These are phyloP conservation scores for Trametes hirsuta DNA, from an alignment of 1,284 basidiomycete genomes.

Conservation along the genomic window DNA sequence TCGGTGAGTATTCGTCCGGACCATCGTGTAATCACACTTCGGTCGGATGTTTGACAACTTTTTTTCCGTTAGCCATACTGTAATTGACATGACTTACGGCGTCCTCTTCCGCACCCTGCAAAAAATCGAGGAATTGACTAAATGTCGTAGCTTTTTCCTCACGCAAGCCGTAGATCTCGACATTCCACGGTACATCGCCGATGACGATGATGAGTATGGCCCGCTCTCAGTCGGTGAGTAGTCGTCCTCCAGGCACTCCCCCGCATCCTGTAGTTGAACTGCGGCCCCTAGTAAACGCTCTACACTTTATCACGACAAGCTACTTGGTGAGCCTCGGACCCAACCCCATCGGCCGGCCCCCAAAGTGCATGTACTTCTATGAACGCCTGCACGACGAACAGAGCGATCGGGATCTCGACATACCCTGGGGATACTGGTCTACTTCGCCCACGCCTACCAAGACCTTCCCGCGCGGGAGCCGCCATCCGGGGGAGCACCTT, in stretches of 20 bases:
- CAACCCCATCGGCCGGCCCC: not conserved
- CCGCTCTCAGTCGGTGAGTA: not conserved
- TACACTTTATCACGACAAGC: conserved; percentile 1
- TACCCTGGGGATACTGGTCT: conserved; percentile 13
- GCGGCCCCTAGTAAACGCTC: not conserved
- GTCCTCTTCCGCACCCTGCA: not conserved
- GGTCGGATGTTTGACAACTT: too few relatives aligned
- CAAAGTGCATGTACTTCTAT: conserved; percentile 3
- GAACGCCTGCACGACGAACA: not conserved
- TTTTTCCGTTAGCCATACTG: not conserved
- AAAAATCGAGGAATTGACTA: not conserved
- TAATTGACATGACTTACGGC: conserved; percentile 3
- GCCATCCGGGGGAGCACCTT: not conserved
- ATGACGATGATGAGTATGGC: not conserved
- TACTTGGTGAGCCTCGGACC: conserved; percentile 1
- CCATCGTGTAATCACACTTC: not conserved
- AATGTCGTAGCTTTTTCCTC: conserved; percentile 7
- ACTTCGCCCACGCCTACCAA: not conserved
- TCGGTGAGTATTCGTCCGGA: not conserved
- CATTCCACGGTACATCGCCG: not conserved
- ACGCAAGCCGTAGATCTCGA: conserved; percentile 1
- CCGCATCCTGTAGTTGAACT: not conserved
- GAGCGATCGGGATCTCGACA: not conserved
- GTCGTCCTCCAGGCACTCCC: not conserved
- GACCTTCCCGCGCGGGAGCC: not conserved